A percentile compares a stretch with the other conserved stretches of the same genome.
These are phyloP conservation scores for Crepidotus sp. DNA, from an alignment of 1,284 basidiomycete genomes.

Conservation along the genomic window DNA sequence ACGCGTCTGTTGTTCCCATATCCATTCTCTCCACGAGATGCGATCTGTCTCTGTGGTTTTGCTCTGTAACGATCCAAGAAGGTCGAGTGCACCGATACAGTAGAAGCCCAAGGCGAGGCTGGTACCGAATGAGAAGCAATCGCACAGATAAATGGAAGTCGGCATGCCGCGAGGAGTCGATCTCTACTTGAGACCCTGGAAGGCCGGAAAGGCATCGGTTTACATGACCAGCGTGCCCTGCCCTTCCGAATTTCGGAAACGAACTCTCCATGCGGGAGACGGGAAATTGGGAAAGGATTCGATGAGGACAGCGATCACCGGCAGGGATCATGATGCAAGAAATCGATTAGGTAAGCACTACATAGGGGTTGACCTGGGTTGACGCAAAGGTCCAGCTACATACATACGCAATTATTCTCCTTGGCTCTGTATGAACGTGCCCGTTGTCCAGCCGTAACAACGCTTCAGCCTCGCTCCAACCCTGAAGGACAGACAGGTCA, in stretches of 20 bases:
- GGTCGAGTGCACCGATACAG: constrained; percentile 70
- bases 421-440: constrained; percentile 4
- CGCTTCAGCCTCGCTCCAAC: constrained; percentile 12
- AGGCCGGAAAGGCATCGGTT: constrained; percentile 48
- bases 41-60: constrained; percentile 44
- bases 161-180: constrained; percentile 48
- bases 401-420: neutral
- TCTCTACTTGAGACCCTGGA: constrained; percentile 45
- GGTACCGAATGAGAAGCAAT: constrained; percentile 11
- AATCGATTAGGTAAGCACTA: too few relatives aligned
- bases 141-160: neutral
- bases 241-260: constrained; percentile 27
- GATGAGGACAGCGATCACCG: too few relatives aligned
- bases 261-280: neutral
- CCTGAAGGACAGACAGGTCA: neutral
- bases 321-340: too few relatives aligned
- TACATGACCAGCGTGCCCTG: constrained; percentile 44
- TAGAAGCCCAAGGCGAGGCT: constrained; percentile 84
- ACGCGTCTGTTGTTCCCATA: constrained; percentile 80
- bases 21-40: constrained; percentile 70
- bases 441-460: constrained; percentile 11
- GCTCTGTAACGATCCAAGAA: constrained; percentile 49
- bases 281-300: neutral
- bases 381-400: too few relatives aligned
- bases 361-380: too few relatives aligned